These are phyloP conservation scores for Tylopilus vinaceipallidus DNA, from an alignment of 768 basidiomycete genomes.

Conservation along the genomic window DNA sequence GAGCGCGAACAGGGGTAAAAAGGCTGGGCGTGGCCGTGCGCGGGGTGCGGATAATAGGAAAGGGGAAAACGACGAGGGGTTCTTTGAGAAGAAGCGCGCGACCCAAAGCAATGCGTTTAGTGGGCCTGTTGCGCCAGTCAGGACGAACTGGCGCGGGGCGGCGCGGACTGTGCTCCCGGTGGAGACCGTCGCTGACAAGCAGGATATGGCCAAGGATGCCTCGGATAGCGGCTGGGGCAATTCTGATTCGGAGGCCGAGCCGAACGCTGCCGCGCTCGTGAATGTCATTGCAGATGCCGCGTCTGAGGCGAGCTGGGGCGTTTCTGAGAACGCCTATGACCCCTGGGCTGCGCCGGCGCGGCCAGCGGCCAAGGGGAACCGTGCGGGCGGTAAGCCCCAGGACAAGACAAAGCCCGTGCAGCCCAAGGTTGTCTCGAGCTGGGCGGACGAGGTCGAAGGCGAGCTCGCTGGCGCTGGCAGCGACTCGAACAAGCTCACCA, in stretches of 20 bases:
- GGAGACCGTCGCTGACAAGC: slow-evolving; percentile 23
- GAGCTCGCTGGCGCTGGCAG: slow-evolving; percentile 7
- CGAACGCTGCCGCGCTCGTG: slow-evolving; percentile 1
- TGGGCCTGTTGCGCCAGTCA: slow-evolving; percentile 31
- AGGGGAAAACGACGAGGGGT: background rate
- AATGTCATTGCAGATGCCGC: slow-evolving; percentile 4
- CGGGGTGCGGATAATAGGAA: slow-evolving; percentile 10
- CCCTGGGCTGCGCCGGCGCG: slow-evolving; percentile 18
- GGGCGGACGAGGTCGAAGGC: slow-evolving; percentile 31
- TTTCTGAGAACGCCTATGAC: slow-evolving; percentile 18
- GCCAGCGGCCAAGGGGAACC: slow-evolving; percentile 9
- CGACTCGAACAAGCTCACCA: background rate
- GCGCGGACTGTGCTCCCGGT: slow-evolving; percentile 28
- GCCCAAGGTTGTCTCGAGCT: slow-evolving; percentile 6
- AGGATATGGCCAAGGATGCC: slow-evolving; percentile 13
- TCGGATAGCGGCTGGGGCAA: slow-evolving; percentile 22
- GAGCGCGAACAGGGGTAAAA: too few species aligned
- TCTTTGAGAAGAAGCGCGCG: background rate
- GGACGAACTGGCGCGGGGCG: slow-evolving; percentile 29
- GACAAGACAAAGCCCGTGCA: slow-evolving; percentile 11
- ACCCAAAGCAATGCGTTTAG: slow-evolving; percentile 21
- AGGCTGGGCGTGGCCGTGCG: slow-evolving; percentile 8
- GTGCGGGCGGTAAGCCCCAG: background rate
- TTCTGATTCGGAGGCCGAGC: slow-evolving; percentile 13
- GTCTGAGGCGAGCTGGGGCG: slow-evolving; percentile 24